These are phyloP conservation scores for Aspergillus unguis DNA, from an alignment of 2,329 filamentous ascomycete genomes.

Conservation along the genomic window DNA sequence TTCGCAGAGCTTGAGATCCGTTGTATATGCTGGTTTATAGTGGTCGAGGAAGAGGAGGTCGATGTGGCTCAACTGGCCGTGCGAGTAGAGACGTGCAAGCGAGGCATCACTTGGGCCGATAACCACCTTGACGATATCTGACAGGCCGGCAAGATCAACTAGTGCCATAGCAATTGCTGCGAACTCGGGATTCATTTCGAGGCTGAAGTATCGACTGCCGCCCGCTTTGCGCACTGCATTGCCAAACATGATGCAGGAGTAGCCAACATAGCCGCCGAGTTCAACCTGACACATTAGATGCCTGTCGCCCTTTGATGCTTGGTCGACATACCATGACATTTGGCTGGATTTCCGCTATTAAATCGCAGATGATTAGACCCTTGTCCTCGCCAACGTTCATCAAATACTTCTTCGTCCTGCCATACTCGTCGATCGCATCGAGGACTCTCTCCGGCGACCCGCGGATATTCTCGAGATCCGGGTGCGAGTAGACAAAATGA, in stretches of 20 bases:
- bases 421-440: constrained; percentile 67
- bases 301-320: not conserved
- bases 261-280: constrained; percentile 75
- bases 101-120: constrained; percentile 65
- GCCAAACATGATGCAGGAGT: constrained; percentile 73
- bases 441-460: constrained; percentile 65
- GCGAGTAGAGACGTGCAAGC: constrained; percentile 56
- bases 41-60: constrained; percentile 75
- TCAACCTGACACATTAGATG: constrained; percentile 50
- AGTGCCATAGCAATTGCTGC: constrained; percentile 64
- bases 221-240: constrained; percentile 57
- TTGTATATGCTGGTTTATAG: constrained; percentile 69
- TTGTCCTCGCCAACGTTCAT: constrained; percentile 80
- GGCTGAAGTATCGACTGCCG: constrained; percentile 63
- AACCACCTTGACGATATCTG: constrained; percentile 64
- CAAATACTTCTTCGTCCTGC: constrained; percentile 59
- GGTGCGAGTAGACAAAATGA: constrained; percentile 62
- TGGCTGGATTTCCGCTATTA: constrained; percentile 66
- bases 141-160: constrained; percentile 69
- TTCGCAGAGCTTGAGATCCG: constrained; percentile 74
- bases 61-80: constrained; percentile 49
- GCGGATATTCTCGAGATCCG: constrained; percentile 60
- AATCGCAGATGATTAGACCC: constrained; percentile 64
- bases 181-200: constrained; percentile 72
- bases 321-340: constrained; percentile 51